These are phyloP conservation scores for Auxenochlorella protothecoides DNA, from an alignment of 139 green algal species.

Conservation along the genomic window DNA sequence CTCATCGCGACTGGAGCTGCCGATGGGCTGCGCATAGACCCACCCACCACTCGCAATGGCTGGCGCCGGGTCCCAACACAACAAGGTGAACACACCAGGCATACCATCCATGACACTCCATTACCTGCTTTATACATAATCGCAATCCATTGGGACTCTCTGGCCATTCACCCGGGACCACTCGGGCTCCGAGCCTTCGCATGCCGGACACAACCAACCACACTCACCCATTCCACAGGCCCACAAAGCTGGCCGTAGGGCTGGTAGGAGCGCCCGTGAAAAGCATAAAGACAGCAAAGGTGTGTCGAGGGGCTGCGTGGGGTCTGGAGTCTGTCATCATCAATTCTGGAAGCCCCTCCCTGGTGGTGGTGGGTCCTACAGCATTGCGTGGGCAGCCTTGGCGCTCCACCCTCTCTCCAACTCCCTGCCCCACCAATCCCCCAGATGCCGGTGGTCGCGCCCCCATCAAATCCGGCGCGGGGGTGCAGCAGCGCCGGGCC, in stretches of 20 bases:
- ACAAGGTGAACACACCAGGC: constrained; percentile 37
- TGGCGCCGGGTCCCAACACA: constrained; percentile 38
- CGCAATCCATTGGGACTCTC: too few relatives aligned
- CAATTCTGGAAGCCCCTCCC: too few relatives aligned
- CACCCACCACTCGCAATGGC: constrained; percentile 28
- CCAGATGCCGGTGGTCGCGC: constrained; percentile 3
- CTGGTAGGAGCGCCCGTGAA: constrained; percentile 57
- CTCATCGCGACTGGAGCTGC: too few relatives aligned
- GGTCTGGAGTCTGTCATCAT: too few relatives aligned
- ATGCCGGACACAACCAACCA: too few relatives aligned
- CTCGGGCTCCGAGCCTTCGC: too few relatives aligned
- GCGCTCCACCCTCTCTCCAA: background rate
- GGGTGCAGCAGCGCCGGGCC: constrained; percentile 30
- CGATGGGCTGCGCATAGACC: background rate
- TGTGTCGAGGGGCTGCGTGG: background rate
- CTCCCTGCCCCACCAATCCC: background rate
- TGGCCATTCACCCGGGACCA: too few relatives aligned
- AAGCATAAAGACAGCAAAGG: constrained; percentile 50
- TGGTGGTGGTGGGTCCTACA: too few relatives aligned
- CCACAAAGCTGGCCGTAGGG: constrained; percentile 65
- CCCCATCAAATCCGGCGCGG: constrained; percentile 11
- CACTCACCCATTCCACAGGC: constrained; percentile 25
- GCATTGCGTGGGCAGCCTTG: too few relatives aligned
- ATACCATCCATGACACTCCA: too few relatives aligned
- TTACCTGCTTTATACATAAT: too few relatives aligned